phyloP scores from a whole-genome alignment of 192 early-diverging fungal genomes.

The Coemansia umbellata region DNA sequence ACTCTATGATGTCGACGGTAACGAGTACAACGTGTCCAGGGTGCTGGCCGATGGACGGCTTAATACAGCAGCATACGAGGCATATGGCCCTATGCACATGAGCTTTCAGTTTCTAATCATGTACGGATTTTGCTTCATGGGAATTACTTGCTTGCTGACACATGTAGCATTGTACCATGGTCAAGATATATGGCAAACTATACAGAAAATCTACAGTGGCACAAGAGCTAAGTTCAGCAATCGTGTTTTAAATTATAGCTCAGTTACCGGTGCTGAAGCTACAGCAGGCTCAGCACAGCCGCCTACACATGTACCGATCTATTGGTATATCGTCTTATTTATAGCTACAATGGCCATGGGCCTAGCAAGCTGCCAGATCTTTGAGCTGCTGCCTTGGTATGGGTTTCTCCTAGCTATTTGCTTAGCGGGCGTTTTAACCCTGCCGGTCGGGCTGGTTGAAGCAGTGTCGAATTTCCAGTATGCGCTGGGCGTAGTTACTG shows the following conservation, averaged over 20 bases:
- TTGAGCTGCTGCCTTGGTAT: conserved; percentile 56
- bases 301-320: conserved; percentile 51
- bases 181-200: conserved; percentile 53
- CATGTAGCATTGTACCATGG: conserved; percentile 61
- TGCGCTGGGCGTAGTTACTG: conserved; percentile 73
- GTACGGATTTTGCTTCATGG: conserved; percentile 64
- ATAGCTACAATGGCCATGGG: conserved; percentile 29
- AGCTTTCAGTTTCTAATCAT: conserved; percentile 60
- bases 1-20: conserved; percentile 51
- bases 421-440: conserved; percentile 55
- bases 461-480: conserved; percentile 70
- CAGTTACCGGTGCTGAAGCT: not conserved
- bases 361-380: conserved; percentile 23
- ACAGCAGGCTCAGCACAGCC: not conserved
- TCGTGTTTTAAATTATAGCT: conserved; percentile 12
- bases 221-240: conserved; percentile 46
- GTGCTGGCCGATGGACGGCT: conserved; percentile 53
- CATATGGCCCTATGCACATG: conserved; percentile 59
- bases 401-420: conserved; percentile 58
- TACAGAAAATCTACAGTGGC: conserved; percentile 44
- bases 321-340: conserved; percentile 56
- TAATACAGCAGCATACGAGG: conserved; percentile 52
- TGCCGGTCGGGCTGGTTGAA: conserved; percentile 74
- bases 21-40: conserved; percentile 52
- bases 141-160: conserved; percentile 61